Evolutionary conservation across 306 rosid species (phyloP).

Genomic region (Carpinus fangiana): DNA sequence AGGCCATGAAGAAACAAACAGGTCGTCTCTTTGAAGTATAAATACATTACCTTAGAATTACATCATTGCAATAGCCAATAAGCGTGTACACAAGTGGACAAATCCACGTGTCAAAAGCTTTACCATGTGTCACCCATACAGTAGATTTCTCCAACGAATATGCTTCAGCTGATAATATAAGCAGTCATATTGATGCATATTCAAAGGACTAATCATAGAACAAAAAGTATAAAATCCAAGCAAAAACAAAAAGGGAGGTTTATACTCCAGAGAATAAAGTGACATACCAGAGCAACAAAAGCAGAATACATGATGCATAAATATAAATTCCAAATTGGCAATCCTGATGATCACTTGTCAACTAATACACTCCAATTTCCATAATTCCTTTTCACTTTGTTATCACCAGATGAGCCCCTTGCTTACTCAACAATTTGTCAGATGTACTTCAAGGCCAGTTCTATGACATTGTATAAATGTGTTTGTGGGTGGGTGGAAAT

Average conservation of each 20-base stretch:
- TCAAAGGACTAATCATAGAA: constrained; percentile 8
- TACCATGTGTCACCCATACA: constrained; percentile 68
- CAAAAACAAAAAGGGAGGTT: constrained; percentile 5
- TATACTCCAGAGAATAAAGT: background rate
- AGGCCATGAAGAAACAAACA: background rate
- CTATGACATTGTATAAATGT: background rate
- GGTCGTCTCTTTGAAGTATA: constrained; percentile 11
- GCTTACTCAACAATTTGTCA: background rate
- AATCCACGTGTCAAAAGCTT: constrained; percentile 81
- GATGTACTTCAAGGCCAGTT: background rate
- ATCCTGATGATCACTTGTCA: constrained; percentile 8
- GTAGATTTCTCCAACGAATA: constrained; percentile 59
- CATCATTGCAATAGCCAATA: constrained; percentile 68
- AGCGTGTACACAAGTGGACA: constrained; percentile 78
- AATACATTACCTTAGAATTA: constrained; percentile 63
- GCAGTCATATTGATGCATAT: constrained; percentile 17
- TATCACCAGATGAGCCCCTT: background rate
- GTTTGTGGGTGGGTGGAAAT: background rate
- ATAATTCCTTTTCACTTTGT: background rate
- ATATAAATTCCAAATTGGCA: background rate
- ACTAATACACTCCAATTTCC: background rate
- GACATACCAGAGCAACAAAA: background rate
- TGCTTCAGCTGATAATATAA: constrained; percentile 58
- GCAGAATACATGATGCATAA: background rate
- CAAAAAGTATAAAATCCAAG: constrained; percentile 5